Conservation (phyloP, 371 early-diverging fungal species). For the Actinomortierella ambigua region DNA sequence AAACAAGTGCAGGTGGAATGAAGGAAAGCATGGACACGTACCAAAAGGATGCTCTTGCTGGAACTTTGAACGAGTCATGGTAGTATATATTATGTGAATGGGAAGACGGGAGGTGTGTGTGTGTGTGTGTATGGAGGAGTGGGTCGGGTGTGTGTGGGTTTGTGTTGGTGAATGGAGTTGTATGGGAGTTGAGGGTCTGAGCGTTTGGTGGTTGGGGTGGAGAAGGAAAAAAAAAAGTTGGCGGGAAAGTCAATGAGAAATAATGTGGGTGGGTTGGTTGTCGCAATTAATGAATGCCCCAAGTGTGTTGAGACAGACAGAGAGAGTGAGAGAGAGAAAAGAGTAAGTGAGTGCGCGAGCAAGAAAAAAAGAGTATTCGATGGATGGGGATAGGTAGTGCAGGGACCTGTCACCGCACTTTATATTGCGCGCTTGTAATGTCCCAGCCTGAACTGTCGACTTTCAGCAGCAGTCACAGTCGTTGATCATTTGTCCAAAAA, state of each 20-base stretch:
- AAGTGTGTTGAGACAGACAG: neutral
- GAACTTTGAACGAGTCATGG: conserved; percentile 87
- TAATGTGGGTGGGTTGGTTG: neutral
- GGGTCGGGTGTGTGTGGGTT: conserved; percentile 4
- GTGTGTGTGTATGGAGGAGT: neutral
- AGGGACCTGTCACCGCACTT: no score
- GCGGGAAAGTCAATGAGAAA: no score
- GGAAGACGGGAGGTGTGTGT: neutral
- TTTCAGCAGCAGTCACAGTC: no score
- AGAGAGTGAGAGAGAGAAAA: conserved; percentile 3
- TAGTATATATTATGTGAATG: conserved; percentile 2
- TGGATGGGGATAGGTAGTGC: no score
- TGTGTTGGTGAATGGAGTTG: neutral
- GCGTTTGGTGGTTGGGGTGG: no score
- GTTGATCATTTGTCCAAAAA: no score
- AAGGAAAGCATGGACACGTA: conserved; percentile 47
- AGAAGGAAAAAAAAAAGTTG: no score
- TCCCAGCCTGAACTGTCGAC: no score
- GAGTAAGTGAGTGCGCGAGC: no score
- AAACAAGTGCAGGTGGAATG: neutral
- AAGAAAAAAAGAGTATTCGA: no score
- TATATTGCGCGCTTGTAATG: no score
- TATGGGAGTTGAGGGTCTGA: neutral
- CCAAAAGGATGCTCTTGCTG: conserved; percentile 97
- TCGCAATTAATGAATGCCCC: neutral